Evolutionary conservation across 139 green algal species (phyloP).

Genomic region (Penium margaritaceum): DNA sequence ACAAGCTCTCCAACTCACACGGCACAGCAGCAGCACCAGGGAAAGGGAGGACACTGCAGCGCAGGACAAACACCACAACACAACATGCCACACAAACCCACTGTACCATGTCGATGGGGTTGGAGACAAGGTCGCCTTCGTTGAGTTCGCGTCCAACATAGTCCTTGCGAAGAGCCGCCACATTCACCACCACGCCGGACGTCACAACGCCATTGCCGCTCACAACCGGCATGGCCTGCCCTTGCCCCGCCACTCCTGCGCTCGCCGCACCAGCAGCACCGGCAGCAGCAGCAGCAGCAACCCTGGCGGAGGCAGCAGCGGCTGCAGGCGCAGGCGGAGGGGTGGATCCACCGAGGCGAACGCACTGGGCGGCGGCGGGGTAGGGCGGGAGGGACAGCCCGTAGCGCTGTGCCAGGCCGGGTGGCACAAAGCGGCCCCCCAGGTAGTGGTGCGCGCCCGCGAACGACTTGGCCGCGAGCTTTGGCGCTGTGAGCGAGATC

Average conservation of each 20-base stretch:
- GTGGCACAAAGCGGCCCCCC: constrained; percentile 85
- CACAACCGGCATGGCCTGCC: neutral
- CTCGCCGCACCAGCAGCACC: neutral
- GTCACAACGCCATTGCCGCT: neutral
- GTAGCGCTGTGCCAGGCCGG: constrained; percentile 51
- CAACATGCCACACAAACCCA: no score
- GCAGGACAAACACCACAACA: no score
- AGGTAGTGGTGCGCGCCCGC: constrained; percentile 82
- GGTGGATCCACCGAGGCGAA: constrained; percentile 16
- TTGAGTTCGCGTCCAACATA: no score
- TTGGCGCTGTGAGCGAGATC: constrained; percentile 84
- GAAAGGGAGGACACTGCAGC: no score
- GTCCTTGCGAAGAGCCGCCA: neutral
- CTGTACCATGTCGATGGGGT: no score
- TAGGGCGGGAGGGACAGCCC: constrained; percentile 65
- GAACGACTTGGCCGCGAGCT: constrained; percentile 70
- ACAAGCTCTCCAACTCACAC: no score
- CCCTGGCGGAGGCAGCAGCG: neutral
- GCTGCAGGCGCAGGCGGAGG: neutral
- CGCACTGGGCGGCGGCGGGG: constrained; percentile 58
- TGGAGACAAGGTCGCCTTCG: no score
- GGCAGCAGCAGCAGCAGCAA: neutral
- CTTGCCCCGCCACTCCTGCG: neutral
- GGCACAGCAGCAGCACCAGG: no score
- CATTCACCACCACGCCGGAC: neutral